A percentile compares a stretch with the other conserved stretches of the same genome.
Conservation (phyloP, 768 basidiomycete genomes). For the Lyophyllum decastes region DNA sequence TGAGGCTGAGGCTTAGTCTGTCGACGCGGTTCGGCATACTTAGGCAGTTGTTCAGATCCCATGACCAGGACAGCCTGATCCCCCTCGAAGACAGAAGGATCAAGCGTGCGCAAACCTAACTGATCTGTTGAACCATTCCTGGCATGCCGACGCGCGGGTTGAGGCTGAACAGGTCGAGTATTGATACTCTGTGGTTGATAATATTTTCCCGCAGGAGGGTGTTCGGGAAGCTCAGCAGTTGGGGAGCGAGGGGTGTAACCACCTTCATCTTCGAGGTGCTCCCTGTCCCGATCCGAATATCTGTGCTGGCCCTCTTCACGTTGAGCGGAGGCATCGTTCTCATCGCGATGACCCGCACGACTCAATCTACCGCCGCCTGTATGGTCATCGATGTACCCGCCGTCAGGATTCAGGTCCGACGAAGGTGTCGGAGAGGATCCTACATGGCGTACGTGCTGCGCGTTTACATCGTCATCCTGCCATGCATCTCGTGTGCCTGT, state of each 20-base stretch:
- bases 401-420: conserved; percentile 55
- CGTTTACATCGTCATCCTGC: conserved; percentile 30
- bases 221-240: conserved; percentile 57
- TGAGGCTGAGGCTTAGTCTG: conserved; percentile 12
- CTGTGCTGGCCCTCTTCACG: conserved; percentile 33
- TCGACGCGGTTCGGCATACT: conserved; percentile 29
- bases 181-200: conserved; percentile 29
- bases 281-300: conserved; percentile 31
- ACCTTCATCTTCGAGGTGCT: conserved; percentile 51
- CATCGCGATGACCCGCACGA: conserved; percentile 37
- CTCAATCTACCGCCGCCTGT: conserved; percentile 38
- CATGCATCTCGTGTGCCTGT: conserved; percentile 23
- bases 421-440: conserved; percentile 52
- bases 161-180: conserved; percentile 22
- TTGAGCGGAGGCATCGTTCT: conserved; percentile 50
- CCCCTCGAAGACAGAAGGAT: conserved; percentile 55
- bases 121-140: conserved; percentile 64
- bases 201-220: conserved; percentile 29
- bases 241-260: conserved; percentile 72
- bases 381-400: conserved; percentile 26
- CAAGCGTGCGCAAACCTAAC: conserved; percentile 59
- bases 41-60: conserved; percentile 28
- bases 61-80: conserved; percentile 26
- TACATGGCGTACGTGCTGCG: conserved; percentile 32
- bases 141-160: conserved; percentile 46